Conservation (phyloP, 2,329 filamentous ascomycete species). For the Lasiodiplodia theobromae region DNA sequence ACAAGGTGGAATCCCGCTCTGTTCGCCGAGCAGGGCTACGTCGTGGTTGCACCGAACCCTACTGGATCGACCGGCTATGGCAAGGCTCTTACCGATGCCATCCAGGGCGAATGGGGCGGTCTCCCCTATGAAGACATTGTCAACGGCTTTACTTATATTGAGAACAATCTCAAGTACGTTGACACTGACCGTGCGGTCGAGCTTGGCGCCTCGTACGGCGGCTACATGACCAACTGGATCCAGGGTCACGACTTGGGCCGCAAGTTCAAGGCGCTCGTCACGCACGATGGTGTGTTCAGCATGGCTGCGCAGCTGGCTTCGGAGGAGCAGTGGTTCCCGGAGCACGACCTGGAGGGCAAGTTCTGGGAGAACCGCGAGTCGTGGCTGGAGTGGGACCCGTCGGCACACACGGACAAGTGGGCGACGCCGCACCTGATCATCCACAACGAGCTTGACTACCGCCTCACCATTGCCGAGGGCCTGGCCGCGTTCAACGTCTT, state of each 20-base stretch:
- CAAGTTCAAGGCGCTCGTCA: slow-evolving; percentile 86
- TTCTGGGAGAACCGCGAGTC: slow-evolving; percentile 50
- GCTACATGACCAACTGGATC: slow-evolving; percentile 75
- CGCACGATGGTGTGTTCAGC: slow-evolving; percentile 86
- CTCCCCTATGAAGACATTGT: slow-evolving; percentile 84
- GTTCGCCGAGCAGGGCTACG: slow-evolving; percentile 86
- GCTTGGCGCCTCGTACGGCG: slow-evolving; percentile 66
- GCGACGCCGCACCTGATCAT: slow-evolving; percentile 87
- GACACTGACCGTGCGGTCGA: slow-evolving; percentile 75
- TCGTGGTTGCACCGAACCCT: slow-evolving; percentile 82
- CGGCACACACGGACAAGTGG: slow-evolving; percentile 70
- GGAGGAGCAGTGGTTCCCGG: slow-evolving; percentile 61
- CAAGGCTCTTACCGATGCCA: slow-evolving; percentile 77
- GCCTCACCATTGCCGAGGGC: slow-evolving; percentile 84
- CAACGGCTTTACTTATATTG: slow-evolving; percentile 77
- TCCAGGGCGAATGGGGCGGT: slow-evolving; percentile 83
- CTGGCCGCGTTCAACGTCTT: slow-evolving; percentile 85
- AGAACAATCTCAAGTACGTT: slow-evolving; percentile 69
- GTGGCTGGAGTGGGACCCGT: slow-evolving; percentile 67
- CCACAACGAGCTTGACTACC: slow-evolving; percentile 89
- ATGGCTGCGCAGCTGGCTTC: slow-evolving; percentile 57
- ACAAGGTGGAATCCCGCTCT: slow-evolving; percentile 87
- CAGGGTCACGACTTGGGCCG: slow-evolving; percentile 84
- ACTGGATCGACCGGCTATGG: slow-evolving; percentile 86
- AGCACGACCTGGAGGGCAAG: slow-evolving; percentile 51